Conservation (phyloP, 1,284 basidiomycete species). For the Fomitopsis betulina region DNA sequence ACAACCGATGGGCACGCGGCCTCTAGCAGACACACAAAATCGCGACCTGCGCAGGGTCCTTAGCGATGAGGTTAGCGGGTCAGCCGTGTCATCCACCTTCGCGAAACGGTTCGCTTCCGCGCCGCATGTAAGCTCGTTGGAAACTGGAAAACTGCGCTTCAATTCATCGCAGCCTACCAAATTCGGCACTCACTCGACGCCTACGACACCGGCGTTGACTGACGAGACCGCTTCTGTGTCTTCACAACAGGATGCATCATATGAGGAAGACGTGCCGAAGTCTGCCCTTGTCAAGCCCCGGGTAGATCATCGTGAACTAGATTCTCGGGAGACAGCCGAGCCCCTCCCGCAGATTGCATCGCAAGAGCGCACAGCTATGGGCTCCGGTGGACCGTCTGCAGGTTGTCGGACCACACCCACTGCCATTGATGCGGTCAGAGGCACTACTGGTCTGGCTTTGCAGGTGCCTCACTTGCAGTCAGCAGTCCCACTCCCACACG, state of each 20-base stretch:
- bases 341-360: background rate
- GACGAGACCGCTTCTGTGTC: constrained; percentile 9
- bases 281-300: background rate
- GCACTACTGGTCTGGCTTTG: too few species aligned
- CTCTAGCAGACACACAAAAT: background rate
- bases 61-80: background rate
- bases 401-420: background rate
- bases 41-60: constrained; percentile 2
- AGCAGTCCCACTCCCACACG: constrained; percentile 2
- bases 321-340: background rate
- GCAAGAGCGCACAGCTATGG: background rate
- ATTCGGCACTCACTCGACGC: background rate
- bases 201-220: constrained; percentile 12
- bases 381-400: background rate
- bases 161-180: background rate
- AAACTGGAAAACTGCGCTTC: background rate
- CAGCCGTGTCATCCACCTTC: background rate
- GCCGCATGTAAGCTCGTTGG: background rate
- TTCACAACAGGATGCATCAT: background rate
- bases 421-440: too few species aligned
- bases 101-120: background rate
- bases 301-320: background rate
- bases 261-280: constrained; percentile 1
- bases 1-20: background rate
- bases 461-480: background rate